phyloP scores from a whole-genome alignment of 2,329 filamentous ascomycete species.

The Stemphylium beticola region DNA sequence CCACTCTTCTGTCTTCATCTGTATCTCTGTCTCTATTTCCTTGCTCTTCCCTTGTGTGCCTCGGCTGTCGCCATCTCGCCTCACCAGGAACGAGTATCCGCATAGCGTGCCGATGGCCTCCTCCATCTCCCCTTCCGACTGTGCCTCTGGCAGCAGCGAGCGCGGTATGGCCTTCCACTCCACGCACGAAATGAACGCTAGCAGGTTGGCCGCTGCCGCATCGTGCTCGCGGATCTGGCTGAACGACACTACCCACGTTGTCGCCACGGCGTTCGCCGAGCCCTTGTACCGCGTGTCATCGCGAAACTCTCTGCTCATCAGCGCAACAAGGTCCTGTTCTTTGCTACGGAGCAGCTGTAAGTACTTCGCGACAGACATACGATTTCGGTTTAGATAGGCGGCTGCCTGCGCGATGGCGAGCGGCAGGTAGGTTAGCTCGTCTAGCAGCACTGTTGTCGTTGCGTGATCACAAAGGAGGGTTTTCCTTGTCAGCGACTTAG shows the following conservation, averaged over 20 bases:
- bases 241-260: slow-evolving; percentile 55
- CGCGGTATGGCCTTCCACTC: slow-evolving; percentile 26
- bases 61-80: slow-evolving; percentile 14
- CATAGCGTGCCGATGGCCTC: slow-evolving; percentile 31
- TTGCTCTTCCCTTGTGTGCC: no score
- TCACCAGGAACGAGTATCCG: slow-evolving; percentile 29
- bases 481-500: slow-evolving; percentile 14
- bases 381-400: slow-evolving; percentile 49
- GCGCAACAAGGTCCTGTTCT: slow-evolving; percentile 39
- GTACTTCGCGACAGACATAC: slow-evolving; percentile 40
- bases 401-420: slow-evolving; percentile 47
- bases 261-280: slow-evolving; percentile 49
- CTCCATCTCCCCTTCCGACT: slow-evolving; percentile 17
- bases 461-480: slow-evolving; percentile 1
- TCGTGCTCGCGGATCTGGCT: slow-evolving; percentile 36
- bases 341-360: slow-evolving; percentile 41
- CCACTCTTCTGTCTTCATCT: no score
- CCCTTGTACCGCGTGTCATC: slow-evolving; percentile 47
- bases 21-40: no score
- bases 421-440: slow-evolving; percentile 49
- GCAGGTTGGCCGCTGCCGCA: slow-evolving; percentile 42
- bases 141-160: slow-evolving; percentile 16
- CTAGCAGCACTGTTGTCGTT: slow-evolving; percentile 7
- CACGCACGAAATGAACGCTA: slow-evolving; percentile 41
- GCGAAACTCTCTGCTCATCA: slow-evolving; percentile 50